Evolutionary conservation across 768 basidiomycete species (phyloP).

Genomic region (Dentipellis fragilis): DNA sequence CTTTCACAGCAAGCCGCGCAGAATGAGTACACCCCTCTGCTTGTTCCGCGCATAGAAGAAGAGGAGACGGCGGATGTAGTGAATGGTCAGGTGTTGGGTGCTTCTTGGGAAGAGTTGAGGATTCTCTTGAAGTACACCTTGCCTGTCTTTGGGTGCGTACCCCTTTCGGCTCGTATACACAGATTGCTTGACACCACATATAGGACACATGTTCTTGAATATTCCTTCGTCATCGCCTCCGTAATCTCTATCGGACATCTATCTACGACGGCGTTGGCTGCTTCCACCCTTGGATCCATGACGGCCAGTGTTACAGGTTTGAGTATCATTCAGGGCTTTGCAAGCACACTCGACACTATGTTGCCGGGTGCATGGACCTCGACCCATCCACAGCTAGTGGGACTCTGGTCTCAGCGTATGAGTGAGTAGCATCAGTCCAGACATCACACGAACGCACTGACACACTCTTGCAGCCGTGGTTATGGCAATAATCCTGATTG

Average conservation of each 20-base stretch:
- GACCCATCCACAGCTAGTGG: constrained; percentile 70
- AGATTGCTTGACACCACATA: not conserved
- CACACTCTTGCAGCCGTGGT: constrained; percentile 42
- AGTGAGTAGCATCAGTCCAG: constrained; percentile 30
- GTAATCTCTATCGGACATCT: constrained; percentile 87
- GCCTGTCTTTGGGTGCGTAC: constrained; percentile 60
- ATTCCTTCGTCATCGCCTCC: constrained; percentile 73
- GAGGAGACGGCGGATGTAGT: constrained; percentile 1
- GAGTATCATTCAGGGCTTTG: constrained; percentile 74
- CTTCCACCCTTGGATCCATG: constrained; percentile 39
- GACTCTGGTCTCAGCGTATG: constrained; percentile 88
- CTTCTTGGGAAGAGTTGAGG: constrained; percentile 41
- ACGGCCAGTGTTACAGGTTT: constrained; percentile 54
- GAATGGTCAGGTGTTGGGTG: no score
- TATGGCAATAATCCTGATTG: constrained; percentile 46
- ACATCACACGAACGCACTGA: not conserved
- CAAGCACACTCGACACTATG: constrained; percentile 84
- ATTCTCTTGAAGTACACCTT: constrained; percentile 56
- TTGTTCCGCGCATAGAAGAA: constrained; percentile 50
- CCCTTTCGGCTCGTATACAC: not conserved
- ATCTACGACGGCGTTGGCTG: constrained; percentile 83
- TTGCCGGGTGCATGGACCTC: constrained; percentile 95
- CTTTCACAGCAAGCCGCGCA: constrained; percentile 16
- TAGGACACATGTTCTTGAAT: constrained; percentile 77
- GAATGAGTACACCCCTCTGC: constrained; percentile 17